Evolutionary conservation across 2,329 filamentous ascomycete genomes (phyloP), one percentile per base, ranked within the genome.

Genomic region (Fusarium humuli): DNA sequence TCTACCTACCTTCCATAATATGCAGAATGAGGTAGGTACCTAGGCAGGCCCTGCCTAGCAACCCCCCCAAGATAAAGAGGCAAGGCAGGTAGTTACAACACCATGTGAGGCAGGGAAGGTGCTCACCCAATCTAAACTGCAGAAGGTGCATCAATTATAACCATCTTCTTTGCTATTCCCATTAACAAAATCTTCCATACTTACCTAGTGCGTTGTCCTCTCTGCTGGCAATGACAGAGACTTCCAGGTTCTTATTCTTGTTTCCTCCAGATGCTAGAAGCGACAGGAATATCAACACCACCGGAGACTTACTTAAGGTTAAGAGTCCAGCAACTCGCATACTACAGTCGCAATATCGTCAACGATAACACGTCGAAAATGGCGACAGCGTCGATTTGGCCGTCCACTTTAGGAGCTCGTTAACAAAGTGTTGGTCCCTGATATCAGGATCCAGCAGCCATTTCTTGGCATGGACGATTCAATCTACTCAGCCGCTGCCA

Each of bases 401-500:
- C 18, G 18, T 20, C 22, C 18, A 14, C 11, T 18, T 27, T 22
- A 42, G 13, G 23, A 42, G 27, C 10, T 18, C 16, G 23, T 53
- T n/a, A 25, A 14, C 32, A 32, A 57, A 57, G 27, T 53, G 23
- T 47, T 34, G 27, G 42, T 45, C 41, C 46, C 49, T 64, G 44
- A 57, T 57, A 46, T 30, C 23, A 48, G 29, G 37, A 37, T 42
- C 55, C 37, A 45, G 47, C 32, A 23, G 32, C 9, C 25, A 53
- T 45, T 57, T 69, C 69, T 71, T 66, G 68, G 68, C 64, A 67
- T 49, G 30, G 50, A 41, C 45, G 65, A 50, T 65, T 65, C 61
- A 73, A 59, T 59, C 46, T 57, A 53, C 63, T 67, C 67, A 71
- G 66, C 60, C 59, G 67, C 59, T 67, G 71, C 66, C 64, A 74